Evolutionary conservation across 2,329 filamentous ascomycete genomes (phyloP).

Genomic region (Hymenotorrendiella dingleyae): DNA sequence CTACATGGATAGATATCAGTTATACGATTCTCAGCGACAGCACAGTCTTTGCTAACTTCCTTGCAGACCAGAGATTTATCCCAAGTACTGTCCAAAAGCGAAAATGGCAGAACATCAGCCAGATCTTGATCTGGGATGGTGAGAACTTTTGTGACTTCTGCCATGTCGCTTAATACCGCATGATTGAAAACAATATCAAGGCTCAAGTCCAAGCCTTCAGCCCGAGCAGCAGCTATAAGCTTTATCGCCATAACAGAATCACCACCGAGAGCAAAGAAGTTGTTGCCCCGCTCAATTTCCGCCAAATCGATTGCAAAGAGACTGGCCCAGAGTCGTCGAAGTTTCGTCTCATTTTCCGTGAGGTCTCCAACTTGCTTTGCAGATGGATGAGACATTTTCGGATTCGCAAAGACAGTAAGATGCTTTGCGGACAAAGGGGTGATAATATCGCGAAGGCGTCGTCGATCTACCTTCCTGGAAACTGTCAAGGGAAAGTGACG

Average conservation of each 20-base stretch:
- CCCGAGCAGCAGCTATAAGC: conserved; percentile 34
- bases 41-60: conserved; percentile 15
- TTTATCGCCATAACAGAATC: conserved; percentile 35
- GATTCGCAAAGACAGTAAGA: neutral
- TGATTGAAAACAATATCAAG: conserved; percentile 38
- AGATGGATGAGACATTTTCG: neutral
- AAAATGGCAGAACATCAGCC: conserved; percentile 11
- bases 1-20: conserved; percentile 36
- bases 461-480: conserved; percentile 32
- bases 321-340: conserved; percentile 11
- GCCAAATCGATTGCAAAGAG: too few relatives aligned
- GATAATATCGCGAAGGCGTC: conserved; percentile 27
- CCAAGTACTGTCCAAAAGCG: conserved; percentile 10
- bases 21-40: conserved; percentile 11
- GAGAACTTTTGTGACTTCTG: conserved; percentile 21
- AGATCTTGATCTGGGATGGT: conserved; percentile 4
- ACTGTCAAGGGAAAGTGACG: conserved; percentile 26
- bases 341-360: too few relatives aligned
- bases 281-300: conserved; percentile 25
- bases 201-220: conserved; percentile 30
- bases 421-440: conserved; percentile 3
- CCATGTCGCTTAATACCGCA: conserved; percentile 39
- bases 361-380: too few relatives aligned
- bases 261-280: conserved; percentile 34
- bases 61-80: neutral